A percentile compares a stretch with the other conserved stretches of the same genome.
Conservation (phyloP, 345 rosid genomes). For the Citrus reticulata region DNA sequence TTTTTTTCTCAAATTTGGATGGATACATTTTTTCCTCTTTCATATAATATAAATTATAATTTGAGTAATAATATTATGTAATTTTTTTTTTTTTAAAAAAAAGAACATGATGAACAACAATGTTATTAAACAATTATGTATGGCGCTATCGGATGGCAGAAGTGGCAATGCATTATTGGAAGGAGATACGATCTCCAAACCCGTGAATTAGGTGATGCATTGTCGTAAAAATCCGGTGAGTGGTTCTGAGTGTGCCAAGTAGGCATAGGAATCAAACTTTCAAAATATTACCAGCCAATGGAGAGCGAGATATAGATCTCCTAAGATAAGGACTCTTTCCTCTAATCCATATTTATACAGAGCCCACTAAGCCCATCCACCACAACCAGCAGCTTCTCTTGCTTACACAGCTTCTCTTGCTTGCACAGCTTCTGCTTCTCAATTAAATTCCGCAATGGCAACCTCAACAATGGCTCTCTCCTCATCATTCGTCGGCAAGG, state of each 20-base stretch:
- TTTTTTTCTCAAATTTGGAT: too few species aligned
- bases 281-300: too few species aligned
- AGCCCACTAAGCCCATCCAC: slow-evolving; percentile 2
- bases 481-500: slow-evolving; percentile 60
- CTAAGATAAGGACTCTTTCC: too few species aligned
- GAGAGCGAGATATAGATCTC: too few species aligned
- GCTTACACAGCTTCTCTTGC: background rate
- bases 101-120: too few species aligned
- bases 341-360: slow-evolving; percentile 2
- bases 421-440: background rate
- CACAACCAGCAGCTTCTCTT: background rate
- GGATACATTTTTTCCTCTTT: too few species aligned
- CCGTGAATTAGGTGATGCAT: background rate
- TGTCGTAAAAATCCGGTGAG: background rate
- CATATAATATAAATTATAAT: too few species aligned
- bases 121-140: background rate
- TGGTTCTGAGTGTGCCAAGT: too few species aligned
- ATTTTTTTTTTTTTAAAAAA: too few species aligned
- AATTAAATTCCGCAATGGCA: slow-evolving; percentile 28
- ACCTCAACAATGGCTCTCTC: slow-evolving; percentile 71
- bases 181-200: background rate
- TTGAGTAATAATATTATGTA: too few species aligned
- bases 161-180: slow-evolving; percentile 20
- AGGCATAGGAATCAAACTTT: slow-evolving; percentile 1
- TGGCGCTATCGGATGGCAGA: slow-evolving; percentile 15